These are phyloP conservation scores for Alternaria alternata DNA, from an alignment of 2,329 filamentous ascomycete species.

Conservation along the genomic window DNA sequence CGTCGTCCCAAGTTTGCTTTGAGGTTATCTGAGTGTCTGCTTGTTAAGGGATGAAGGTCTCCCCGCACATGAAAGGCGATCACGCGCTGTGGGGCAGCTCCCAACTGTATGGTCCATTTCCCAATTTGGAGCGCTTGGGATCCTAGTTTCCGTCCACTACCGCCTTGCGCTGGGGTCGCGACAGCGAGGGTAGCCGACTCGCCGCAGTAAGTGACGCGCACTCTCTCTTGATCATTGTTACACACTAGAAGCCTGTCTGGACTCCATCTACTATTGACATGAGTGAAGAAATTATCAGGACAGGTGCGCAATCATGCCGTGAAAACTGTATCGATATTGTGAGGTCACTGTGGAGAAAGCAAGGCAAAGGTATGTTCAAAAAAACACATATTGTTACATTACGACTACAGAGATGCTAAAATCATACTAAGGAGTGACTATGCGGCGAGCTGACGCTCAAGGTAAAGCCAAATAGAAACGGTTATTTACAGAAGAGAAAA, in stretches of 20 bases:
- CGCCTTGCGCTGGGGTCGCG: not conserved
- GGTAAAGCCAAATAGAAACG: slow-evolving; percentile 10
- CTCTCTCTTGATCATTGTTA: not conserved
- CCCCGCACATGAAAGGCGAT: slow-evolving; percentile 8
- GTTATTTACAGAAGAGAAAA: slow-evolving; percentile 7
- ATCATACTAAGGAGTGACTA: slow-evolving; percentile 17
- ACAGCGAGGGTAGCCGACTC: not conserved
- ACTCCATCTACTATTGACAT: rapidly evolving
- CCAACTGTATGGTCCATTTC: slow-evolving; percentile 13
- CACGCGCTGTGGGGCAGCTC: slow-evolving; percentile 16
- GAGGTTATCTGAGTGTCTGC: not conserved
- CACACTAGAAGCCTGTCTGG: not conserved
- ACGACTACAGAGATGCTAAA: slow-evolving; percentile 5
- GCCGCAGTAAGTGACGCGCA: not conserved
- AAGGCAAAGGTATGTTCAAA: not conserved
- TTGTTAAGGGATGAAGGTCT: slow-evolving; percentile 1
- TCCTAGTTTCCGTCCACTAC: slow-evolving; percentile 1
- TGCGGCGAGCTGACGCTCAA: slow-evolving; percentile 11
- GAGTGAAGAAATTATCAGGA: too few relatives aligned
- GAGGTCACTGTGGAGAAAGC: not conserved
- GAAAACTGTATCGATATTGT: not conserved
- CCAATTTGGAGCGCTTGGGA: not conserved
- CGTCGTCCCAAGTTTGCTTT: not conserved
- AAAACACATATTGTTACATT: slow-evolving; percentile 14
- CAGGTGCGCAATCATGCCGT: too few relatives aligned